Evolutionary conservation across 768 basidiomycete genomes (phyloP).

Genomic region (Termitomyces sp.): DNA sequence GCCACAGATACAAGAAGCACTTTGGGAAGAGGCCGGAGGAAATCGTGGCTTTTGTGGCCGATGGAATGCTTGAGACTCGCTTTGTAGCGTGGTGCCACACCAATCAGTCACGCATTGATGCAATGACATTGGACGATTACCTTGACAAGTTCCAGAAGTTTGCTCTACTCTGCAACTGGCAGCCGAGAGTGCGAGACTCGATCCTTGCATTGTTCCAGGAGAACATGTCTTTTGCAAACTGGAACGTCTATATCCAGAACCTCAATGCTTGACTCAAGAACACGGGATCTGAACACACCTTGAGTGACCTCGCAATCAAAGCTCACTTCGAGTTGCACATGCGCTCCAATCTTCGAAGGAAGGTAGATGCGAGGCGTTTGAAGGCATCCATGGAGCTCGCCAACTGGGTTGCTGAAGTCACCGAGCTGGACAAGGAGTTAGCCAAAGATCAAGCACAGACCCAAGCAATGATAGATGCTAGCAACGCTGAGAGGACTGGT

Average conservation of each 20-base stretch:
- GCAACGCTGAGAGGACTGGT: too few species aligned
- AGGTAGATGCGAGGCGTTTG: too few species aligned
- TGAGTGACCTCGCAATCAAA: not conserved
- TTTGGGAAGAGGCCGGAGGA: not conserved
- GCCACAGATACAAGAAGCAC: not conserved
- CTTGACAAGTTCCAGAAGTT: not conserved
- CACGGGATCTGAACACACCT: not conserved
- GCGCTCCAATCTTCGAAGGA: too few species aligned
- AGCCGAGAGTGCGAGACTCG: not conserved
- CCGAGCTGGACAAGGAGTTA: too few species aligned
- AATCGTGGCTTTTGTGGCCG: not conserved
- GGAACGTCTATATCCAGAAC: not conserved
- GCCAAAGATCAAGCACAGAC: too few species aligned
- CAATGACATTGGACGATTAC: too few species aligned
- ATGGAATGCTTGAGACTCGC: not conserved
- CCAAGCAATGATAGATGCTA: too few species aligned
- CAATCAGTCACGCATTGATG: not conserved
- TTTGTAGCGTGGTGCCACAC: not conserved
- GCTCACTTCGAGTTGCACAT: not conserved
- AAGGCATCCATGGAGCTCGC: too few species aligned
- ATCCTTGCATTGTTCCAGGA: not conserved
- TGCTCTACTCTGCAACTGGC: not conserved
- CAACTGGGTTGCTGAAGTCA: too few species aligned
- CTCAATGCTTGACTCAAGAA: not conserved
- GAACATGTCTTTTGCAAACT: not conserved